A percentile compares a stretch with the other conserved stretches of the same genome.
Evolutionary conservation across 345 rosid genomes (phyloP).

Genomic region (Physaria fendleri): DNA sequence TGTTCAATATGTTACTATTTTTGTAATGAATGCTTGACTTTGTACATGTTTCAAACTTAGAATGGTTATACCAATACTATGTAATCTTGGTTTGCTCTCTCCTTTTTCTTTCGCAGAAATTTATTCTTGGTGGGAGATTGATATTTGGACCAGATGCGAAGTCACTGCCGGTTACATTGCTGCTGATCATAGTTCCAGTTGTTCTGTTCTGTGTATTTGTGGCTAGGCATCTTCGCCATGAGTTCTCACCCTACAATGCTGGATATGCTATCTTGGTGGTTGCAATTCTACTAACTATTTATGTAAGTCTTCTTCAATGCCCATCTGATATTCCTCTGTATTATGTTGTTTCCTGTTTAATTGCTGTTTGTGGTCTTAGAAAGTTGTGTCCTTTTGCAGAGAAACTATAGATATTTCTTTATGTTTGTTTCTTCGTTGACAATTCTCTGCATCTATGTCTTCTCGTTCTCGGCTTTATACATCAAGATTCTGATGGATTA

Average conservation of each 20-base stretch:
- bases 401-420: conserved; percentile 94
- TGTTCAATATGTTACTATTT: background rate
- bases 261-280: conserved; percentile 73
- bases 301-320: conserved; percentile 45
- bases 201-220: conserved; percentile 80
- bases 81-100: conserved; percentile 3
- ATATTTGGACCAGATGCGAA: conserved; percentile 96
- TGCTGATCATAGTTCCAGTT: conserved; percentile 67
- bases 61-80: background rate
- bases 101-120: conserved; percentile 50
- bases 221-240: conserved; percentile 87
- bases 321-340: background rate
- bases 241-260: conserved; percentile 64
- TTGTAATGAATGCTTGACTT: background rate
- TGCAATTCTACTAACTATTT: conserved; percentile 60
- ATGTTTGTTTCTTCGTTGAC: conserved; percentile 92
- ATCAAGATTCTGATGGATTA: conserved; percentile 81
- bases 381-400: conserved; percentile 45
- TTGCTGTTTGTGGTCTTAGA: background rate
- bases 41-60: background rate
- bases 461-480: conserved; percentile 76
- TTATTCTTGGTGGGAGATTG: conserved; percentile 83
- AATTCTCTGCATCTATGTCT: conserved; percentile 92
- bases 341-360: background rate
- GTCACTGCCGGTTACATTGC: conserved; percentile 65